Base-by-base conservation (phyloP, 768 basidiomycete genomes). In the Tylopilus plumbeoviolaceoides region DNA sequence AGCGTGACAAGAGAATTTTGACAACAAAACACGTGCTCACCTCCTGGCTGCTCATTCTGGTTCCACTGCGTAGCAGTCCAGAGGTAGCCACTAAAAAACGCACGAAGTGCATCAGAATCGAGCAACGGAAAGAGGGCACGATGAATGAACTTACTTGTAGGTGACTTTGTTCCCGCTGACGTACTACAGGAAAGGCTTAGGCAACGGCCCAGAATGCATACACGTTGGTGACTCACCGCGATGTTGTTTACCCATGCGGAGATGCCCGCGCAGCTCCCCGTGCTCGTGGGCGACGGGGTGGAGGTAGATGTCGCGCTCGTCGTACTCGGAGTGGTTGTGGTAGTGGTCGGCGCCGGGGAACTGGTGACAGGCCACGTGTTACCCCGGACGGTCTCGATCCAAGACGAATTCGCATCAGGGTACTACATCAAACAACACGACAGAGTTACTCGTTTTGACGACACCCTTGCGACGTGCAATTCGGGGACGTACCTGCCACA, bases 31-130 rank as follows among this genome's bases (percentile, higher is more conserved):
- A 4, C 31, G 15, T 7, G 20, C 47, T 50, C 38, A 67, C 72
- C 65, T 59, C 65, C 64, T 3, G 67, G 72, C 0, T 17, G 23
- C 63, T 78, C 77, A 23, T 58, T 65, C 51, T 78, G 54, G 18
- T 68, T 70, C 79, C 79, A 81, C 64, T 71, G 76, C 53, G 70
- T 72, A 10, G 78, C 78, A 15, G 71, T 74, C 78, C 79, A 81
- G 21, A 79, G 67, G 56, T 74, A 67, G 3, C 78, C 75, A 46
- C 79, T 78, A 20, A 21, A 38, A 18, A 38, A 2, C 23, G 36
- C 17, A n/a, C 36, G 38, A 15, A 9, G 43, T 44, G n/a, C 30
- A 31, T 44, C n/a, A 44, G 28, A 18, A 31, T 31, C 30, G 8
- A 18, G 38, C 7, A 8, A 18, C n/a, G n/a, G n/a, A 18, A 38